Base-by-base conservation (phyloP, 1,284 basidiomycete species). In the Spongispora temasekensis region DNA sequence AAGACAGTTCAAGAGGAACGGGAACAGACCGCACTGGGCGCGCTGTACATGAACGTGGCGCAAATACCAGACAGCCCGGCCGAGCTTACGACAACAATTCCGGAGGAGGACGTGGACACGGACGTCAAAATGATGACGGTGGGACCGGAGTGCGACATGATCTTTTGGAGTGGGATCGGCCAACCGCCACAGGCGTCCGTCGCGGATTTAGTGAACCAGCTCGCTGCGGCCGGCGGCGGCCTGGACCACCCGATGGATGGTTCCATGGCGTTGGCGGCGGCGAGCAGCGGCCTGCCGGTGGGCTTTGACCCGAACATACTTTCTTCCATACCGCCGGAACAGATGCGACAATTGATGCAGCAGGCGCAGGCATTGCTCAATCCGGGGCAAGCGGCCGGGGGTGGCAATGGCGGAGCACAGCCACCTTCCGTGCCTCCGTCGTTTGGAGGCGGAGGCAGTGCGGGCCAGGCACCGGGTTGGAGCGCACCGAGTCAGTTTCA, bases 51-150 rank as follows among this genome's bases (percentile, higher is more conserved):
- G 79, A 81, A 81, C 19, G 73, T 80, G 37, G 79, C 81, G 53
- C 87, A 89, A 65, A 88, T 92, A 68, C 91, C 91, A 25, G 88
- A 91, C 55, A 82, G 86, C 60, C 89, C 91, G n/a, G 82, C 81
- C 35, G 91, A 93, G 73, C 85, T 87, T n/a, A 68, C 80, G 21
- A 72, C 73, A 61, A 78, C 81, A 67, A 81, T 90, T 64, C 70
- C 82, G 44, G 88, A 89, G 66, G 89, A 89, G 63, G 85, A 90
- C 68, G 79, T 86, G 62, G 89, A 92, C 72, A 79, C 75, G 67
- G 80, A 83, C 52, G 81, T 84, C 64, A 81, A 80, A 68, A 69
- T 75, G 55, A 92, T 93, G 89, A 81, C 85, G 28, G 80, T 83
- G 37, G 90, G 91, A 27, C 78, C 83, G 21, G 88, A 90, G 54